These are phyloP conservation scores for Xylaria sp. DNA, from an alignment of 2,329 filamentous ascomycete species.

Conservation along the genomic window DNA sequence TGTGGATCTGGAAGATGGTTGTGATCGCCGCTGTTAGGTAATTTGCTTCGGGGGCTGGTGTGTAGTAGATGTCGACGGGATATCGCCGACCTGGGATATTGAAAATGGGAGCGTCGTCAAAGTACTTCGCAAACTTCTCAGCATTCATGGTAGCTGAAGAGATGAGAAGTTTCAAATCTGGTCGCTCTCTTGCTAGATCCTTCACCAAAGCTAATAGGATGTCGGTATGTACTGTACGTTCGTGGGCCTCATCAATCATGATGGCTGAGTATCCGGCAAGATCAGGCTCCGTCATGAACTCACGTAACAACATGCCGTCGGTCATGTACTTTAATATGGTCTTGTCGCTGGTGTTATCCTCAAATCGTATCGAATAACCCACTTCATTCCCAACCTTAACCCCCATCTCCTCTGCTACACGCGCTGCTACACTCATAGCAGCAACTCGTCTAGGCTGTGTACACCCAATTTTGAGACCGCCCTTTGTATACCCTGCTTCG, in stretches of 20 bases:
- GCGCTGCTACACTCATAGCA: slow-evolving; percentile 96
- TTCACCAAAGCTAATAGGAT: slow-evolving; percentile 89
- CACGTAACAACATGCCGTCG: slow-evolving; percentile 91
- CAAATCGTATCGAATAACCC: slow-evolving; percentile 94
- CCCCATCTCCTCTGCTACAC: slow-evolving; percentile 94
- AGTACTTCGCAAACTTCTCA: slow-evolving; percentile 90
- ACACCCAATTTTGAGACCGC: slow-evolving; percentile 86
- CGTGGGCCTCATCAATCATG: slow-evolving; percentile 98
- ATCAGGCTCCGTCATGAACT: slow-evolving; percentile 89
- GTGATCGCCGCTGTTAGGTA: slow-evolving; percentile 92
- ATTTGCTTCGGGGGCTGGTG: slow-evolving; percentile 89
- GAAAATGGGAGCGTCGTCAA: slow-evolving; percentile 92
- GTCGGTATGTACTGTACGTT: slow-evolving; percentile 90
- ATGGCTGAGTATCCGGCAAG: slow-evolving; percentile 84
- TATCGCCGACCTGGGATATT: slow-evolving; percentile 91
- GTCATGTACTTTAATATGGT: slow-evolving; percentile 97
- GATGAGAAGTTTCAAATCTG: slow-evolving; percentile 89
- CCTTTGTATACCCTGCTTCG: slow-evolving; percentile 88
- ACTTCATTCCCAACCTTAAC: slow-evolving; percentile 92
- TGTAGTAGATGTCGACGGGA: slow-evolving; percentile 92
- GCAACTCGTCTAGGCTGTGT: slow-evolving; percentile 96
- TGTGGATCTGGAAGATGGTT: slow-evolving; percentile 94
- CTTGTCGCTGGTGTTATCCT: slow-evolving; percentile 90
- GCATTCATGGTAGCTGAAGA: slow-evolving; percentile 96
- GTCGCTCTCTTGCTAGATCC: slow-evolving; percentile 83